Conservation (phyloP, 2,329 filamentous ascomycete species). For the Rhynchosporium secalis region DNA sequence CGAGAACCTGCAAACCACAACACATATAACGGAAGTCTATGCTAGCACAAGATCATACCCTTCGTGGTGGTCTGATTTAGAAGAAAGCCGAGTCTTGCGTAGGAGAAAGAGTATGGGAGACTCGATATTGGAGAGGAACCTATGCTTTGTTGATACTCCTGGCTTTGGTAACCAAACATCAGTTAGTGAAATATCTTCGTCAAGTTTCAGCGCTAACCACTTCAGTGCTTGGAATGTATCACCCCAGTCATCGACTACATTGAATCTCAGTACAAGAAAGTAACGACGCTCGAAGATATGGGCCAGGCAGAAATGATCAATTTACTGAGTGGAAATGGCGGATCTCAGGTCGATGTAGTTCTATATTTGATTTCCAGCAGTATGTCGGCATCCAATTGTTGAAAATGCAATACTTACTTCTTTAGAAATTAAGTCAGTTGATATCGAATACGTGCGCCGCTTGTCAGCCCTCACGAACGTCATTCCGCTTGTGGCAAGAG, state of each 20-base stretch:
- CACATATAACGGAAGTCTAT: conserved; percentile 64
- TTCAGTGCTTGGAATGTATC: conserved; percentile 55
- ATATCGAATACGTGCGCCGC: conserved; percentile 70
- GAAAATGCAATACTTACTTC: conserved; percentile 23
- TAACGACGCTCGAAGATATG: conserved; percentile 60
- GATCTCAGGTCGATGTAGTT: conserved; percentile 79
- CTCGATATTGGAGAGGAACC: conserved; percentile 80
- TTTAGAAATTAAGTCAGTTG: conserved; percentile 59
- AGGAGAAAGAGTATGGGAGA: conserved; percentile 73
- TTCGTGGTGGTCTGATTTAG: conserved; percentile 82
- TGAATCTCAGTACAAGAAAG: conserved; percentile 65
- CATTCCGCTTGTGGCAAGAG: conserved; percentile 76
- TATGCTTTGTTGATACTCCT: conserved; percentile 90
- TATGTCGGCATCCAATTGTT: conserved; percentile 44
- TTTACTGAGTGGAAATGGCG: conserved; percentile 78
- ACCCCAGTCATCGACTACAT: conserved; percentile 69
- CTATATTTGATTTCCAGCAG: conserved; percentile 78
- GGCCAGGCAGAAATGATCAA: conserved; percentile 73
- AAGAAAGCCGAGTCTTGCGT: conserved; percentile 60
- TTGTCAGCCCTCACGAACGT: conserved; percentile 78
- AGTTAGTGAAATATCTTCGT: conserved; percentile 43
- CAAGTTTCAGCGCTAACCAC: conserved; percentile 33
- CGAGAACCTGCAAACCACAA: conserved; percentile 39
- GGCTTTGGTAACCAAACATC: conserved; percentile 57
- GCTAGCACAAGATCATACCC: conserved; percentile 85